Percentiles rank a stretch among this genome's conserved stretches.
phyloP scores from a whole-genome alignment of 164 flowering plant genomes.

The Tetrastigma voinierianum region DNA sequence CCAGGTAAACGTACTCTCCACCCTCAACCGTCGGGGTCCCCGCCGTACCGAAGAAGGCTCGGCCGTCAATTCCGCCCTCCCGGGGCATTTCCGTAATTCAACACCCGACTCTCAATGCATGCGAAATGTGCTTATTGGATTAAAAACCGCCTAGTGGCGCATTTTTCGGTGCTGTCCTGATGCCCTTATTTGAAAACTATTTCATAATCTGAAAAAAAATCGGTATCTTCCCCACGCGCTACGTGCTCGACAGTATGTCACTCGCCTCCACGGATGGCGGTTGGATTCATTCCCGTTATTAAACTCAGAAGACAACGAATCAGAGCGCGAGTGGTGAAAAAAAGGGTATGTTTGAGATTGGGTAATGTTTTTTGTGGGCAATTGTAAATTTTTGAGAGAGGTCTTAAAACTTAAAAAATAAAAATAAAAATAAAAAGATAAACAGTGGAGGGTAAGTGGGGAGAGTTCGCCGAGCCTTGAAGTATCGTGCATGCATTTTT shows the following conservation, averaged over 20 bases:
- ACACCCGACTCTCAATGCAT: slow-evolving; percentile 2
- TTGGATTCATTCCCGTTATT: no score
- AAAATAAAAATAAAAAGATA: neutral
- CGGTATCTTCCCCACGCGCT: neutral
- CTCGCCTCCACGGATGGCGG: no score
- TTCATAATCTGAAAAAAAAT: no score
- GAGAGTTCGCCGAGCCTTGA: slow-evolving; percentile 38
- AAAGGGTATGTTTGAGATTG: no score
- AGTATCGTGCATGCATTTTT: slow-evolving; percentile 53
- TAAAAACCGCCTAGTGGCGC: slow-evolving; percentile 25
- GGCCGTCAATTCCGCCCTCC: neutral
- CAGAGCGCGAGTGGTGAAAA: no score
- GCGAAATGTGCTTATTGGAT: slow-evolving; percentile 14
- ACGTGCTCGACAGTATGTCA: no score
- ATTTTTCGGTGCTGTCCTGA: slow-evolving; percentile 22
- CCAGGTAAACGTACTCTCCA: neutral
- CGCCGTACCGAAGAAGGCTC: no score
- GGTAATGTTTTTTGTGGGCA: no score
- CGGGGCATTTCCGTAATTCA: slow-evolving; percentile 2
- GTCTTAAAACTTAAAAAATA: neutral
- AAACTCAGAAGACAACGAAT: no score
- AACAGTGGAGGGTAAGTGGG: slow-evolving; percentile 8
- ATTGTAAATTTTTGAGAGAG: no score
- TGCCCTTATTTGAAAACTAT: neutral
- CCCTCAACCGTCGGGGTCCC: no score